phyloP scores from a whole-genome alignment of 2,329 filamentous ascomycete genomes.

The Curvularia eragrostidis region DNA sequence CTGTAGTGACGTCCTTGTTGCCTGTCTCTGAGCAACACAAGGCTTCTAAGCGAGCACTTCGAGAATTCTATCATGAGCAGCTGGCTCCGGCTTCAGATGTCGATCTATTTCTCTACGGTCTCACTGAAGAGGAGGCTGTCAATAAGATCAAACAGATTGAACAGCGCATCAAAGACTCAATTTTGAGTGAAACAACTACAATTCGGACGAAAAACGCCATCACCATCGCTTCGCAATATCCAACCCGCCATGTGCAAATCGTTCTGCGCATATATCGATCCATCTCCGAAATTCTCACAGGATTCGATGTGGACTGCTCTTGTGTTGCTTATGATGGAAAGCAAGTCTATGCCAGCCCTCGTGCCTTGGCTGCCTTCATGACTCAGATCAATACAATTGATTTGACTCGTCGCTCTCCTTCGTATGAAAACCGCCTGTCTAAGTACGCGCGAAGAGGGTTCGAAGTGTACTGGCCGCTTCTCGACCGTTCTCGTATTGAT shows the following conservation, averaged over 20 bases:
- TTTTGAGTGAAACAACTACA: slow-evolving; percentile 82
- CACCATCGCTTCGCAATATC: slow-evolving; percentile 84
- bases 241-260: slow-evolving; percentile 83
- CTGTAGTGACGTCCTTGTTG: slow-evolving; percentile 79
- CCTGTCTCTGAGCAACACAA: slow-evolving; percentile 63
- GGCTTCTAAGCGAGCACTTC: slow-evolving; percentile 51
- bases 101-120: slow-evolving; percentile 82
- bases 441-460: slow-evolving; percentile 84
- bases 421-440: slow-evolving; percentile 84
- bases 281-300: slow-evolving; percentile 81
- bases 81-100: slow-evolving; percentile 86
- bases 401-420: slow-evolving; percentile 78
- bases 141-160: slow-evolving; percentile 88
- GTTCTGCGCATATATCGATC: slow-evolving; percentile 86
- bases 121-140: slow-evolving; percentile 77
- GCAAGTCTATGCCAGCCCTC: slow-evolving; percentile 79
- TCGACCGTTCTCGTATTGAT: slow-evolving; percentile 78
- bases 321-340: slow-evolving; percentile 81
- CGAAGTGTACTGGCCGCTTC: slow-evolving; percentile 78
- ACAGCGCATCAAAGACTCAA: slow-evolving; percentile 72
- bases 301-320: slow-evolving; percentile 87
- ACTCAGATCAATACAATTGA: slow-evolving; percentile 85
- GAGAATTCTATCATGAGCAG: slow-evolving; percentile 77
- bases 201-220: slow-evolving; percentile 87
- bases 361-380: slow-evolving; percentile 78